Conservation (phyloP, 2,329 filamentous ascomycete genomes). For the Exophiala sp. region DNA sequence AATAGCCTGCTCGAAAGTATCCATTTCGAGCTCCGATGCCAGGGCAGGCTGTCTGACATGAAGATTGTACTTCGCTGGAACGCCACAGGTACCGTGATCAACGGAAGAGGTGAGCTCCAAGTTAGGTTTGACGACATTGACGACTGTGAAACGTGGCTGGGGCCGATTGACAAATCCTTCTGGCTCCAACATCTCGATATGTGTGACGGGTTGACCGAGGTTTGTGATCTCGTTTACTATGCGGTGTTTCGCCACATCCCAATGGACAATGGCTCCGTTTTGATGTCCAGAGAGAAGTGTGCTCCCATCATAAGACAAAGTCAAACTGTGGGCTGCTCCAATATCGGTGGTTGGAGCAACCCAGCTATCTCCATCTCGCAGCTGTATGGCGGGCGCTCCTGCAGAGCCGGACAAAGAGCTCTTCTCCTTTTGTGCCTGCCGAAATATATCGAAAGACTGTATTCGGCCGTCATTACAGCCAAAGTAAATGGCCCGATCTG, state of each 20-base stretch:
- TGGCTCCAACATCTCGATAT: conserved; percentile 69
- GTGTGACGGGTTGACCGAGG: conserved; percentile 78
- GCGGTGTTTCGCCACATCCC: conserved; percentile 71
- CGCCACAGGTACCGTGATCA: conserved; percentile 32
- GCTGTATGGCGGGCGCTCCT: conserved; percentile 38
- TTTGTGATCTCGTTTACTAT: conserved; percentile 66
- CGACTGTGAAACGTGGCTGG: conserved; percentile 48
- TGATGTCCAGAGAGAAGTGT: conserved; percentile 75
- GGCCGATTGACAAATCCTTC: conserved; percentile 42
- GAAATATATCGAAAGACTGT: conserved; percentile 73
- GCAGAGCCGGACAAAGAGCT: conserved; percentile 27
- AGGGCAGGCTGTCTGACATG: conserved; percentile 39
- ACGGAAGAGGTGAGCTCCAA: conserved; percentile 38
- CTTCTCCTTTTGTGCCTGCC: not conserved
- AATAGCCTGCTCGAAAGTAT: conserved; percentile 36
- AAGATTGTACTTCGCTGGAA: conserved; percentile 42
- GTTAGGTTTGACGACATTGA: conserved; percentile 72
- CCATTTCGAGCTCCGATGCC: conserved; percentile 39
- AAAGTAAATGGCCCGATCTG: conserved; percentile 75
- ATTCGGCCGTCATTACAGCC: conserved; percentile 77
- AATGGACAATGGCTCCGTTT: conserved; percentile 72
- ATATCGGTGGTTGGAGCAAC: conserved; percentile 58
- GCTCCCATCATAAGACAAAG: conserved; percentile 78
- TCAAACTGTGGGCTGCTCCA: conserved; percentile 65
- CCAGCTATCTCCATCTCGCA: conserved; percentile 42